Percentiles rank a stretch among this genome's conserved stretches.
Evolutionary conservation across 2,329 filamentous ascomycete species (phyloP).

Genomic region (Ophiostoma tasmaniense): DNA sequence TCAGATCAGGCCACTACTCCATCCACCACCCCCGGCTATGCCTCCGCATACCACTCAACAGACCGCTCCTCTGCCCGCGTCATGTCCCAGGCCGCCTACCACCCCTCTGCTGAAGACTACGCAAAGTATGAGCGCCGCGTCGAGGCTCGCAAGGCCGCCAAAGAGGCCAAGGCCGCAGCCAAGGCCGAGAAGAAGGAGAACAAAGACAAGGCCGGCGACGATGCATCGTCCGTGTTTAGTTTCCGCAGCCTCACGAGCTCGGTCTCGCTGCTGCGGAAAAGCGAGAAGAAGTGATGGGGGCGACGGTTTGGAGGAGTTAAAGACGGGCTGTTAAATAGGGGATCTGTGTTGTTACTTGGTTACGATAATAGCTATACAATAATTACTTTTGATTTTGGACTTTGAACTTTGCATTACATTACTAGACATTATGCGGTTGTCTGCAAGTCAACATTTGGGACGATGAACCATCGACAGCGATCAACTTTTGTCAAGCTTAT

Average conservation of each 20-base stretch:
- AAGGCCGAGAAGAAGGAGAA: conserved; percentile 7
- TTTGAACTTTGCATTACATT: too few relatives aligned
- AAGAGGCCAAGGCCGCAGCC: conserved; percentile 12
- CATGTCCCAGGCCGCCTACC: conserved; percentile 14
- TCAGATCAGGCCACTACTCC: neutral
- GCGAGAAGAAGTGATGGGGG: neutral
- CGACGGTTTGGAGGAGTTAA: too few relatives aligned
- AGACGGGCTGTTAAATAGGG: neutral
- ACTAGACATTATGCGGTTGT: too few relatives aligned
- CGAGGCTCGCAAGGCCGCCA: conserved; percentile 10
- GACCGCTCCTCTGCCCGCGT: conserved; percentile 10
- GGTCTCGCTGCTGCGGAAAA: conserved; percentile 16
- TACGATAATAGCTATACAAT: too few relatives aligned
- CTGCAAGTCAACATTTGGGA: too few relatives aligned
- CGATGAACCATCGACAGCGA: too few relatives aligned
- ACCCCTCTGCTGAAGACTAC: conserved; percentile 8
- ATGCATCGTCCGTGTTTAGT: conserved; percentile 3
- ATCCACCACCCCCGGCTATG: neutral
- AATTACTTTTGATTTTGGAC: too few relatives aligned
- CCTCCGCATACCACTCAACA: conserved; percentile 6
- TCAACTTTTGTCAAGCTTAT: neutral
- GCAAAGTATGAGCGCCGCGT: conserved; percentile 11
- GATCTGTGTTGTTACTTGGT: too few relatives aligned
- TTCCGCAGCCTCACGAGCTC: conserved; percentile 21
- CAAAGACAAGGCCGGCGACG: conserved; percentile 7